Conservation (phyloP, 1,139 yeast genomes). For the Zygosaccharomyces sapae region DNA sequence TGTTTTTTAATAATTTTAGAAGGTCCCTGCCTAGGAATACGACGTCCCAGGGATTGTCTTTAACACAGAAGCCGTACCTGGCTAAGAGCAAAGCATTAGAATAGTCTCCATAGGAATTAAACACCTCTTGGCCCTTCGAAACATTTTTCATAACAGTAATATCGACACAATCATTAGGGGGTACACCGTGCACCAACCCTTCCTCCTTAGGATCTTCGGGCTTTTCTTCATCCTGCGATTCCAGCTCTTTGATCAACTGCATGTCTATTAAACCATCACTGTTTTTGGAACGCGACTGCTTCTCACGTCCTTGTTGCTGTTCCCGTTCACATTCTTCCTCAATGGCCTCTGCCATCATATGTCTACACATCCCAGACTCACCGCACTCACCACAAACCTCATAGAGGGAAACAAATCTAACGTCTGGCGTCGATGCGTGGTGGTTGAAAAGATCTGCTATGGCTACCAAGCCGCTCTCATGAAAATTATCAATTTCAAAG, state of each 20-base stretch:
- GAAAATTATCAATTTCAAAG: conserved; percentile 71
- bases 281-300: conserved; percentile 26
- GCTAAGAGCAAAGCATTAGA: conserved; percentile 63
- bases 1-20: conserved; percentile 40
- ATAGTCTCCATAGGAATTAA: conserved; percentile 74
- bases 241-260: conserved; percentile 28
- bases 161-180: conserved; percentile 40
- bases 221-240: conserved; percentile 19
- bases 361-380: conserved; percentile 52
- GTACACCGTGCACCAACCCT: conserved; percentile 10
- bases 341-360: conserved; percentile 33
- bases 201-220: conserved; percentile 27
- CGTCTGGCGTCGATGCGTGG: conserved; percentile 51
- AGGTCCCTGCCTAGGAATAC: conserved; percentile 56
- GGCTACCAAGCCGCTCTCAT: conserved; percentile 76
- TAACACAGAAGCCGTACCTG: conserved; percentile 68
- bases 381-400: conserved; percentile 78
- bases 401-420: conserved; percentile 68
- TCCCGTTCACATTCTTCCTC: conserved; percentile 25
- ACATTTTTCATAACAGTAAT: conserved; percentile 46
- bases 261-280: conserved; percentile 35
- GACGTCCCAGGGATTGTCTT: conserved; percentile 53
- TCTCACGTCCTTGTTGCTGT: conserved; percentile 20
- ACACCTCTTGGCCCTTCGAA: conserved; percentile 52
- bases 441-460: conserved; percentile 91